Evolutionary conservation across 1,284 basidiomycete species (phyloP).

Genomic region (Tylopilus sp.): DNA sequence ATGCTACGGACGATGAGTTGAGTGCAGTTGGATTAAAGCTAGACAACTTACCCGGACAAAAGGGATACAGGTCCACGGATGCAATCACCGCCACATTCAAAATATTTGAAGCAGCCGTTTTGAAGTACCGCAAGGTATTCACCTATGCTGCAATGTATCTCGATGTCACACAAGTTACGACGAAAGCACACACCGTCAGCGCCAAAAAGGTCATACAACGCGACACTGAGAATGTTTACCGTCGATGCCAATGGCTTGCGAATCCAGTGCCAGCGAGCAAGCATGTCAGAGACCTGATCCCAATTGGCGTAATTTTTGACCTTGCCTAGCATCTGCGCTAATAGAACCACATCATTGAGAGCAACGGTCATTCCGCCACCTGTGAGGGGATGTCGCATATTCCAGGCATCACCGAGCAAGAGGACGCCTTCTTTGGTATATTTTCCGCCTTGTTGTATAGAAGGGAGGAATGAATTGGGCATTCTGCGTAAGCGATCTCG

Average conservation of each 20-base stretch:
- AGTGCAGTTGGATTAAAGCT: not conserved
- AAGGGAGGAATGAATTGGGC: conserved; percentile 94
- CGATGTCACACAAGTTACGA: not conserved
- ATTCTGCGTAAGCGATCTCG: conserved; percentile 81
- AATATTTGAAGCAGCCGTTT: conserved; percentile 96
- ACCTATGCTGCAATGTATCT: conserved; percentile 44
- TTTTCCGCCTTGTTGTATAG: conserved; percentile 71
- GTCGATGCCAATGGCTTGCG: conserved; percentile 80
- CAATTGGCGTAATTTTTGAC: conserved; percentile 57
- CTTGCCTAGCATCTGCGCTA: conserved; percentile 59
- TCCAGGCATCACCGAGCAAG: conserved; percentile 95
- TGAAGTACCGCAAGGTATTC: conserved; percentile 79
- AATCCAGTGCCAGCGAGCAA: conserved; percentile 80
- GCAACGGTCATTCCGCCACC: conserved; percentile 98
- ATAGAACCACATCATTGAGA: conserved; percentile 76
- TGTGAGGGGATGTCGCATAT: conserved; percentile 98
- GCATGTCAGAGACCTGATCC: conserved; percentile 52
- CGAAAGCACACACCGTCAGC: conserved; percentile 64
- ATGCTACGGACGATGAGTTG: conserved; percentile 42
- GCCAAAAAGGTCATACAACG: conserved; percentile 88
- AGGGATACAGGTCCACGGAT: conserved; percentile 86
- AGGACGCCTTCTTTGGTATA: conserved; percentile 70
- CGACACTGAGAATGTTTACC: conserved; percentile 88
- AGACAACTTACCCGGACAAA: conserved; percentile 65
- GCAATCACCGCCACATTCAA: conserved; percentile 90